Base-by-base conservation (phyloP, 2,329 filamentous ascomycete genomes). In the Aspergillus fructus region DNA sequence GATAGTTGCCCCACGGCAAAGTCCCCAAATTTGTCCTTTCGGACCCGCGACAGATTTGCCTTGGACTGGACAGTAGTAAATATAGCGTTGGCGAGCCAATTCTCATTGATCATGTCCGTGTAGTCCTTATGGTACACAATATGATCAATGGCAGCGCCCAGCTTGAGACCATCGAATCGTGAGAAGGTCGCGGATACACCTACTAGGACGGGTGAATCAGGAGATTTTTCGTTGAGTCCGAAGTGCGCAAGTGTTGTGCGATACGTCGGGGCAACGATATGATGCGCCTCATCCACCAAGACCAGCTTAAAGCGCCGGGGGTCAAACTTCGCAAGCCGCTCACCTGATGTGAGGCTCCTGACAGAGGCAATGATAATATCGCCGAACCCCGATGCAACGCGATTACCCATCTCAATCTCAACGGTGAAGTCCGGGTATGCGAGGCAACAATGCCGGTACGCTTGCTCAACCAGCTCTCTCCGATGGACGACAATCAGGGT, bases 321-420 rank as follows among this genome's bases (percentile, higher is more conserved):
- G 63, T 96, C 85, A 67, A 93, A 97, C 70, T 96, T 97, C 37
- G 74, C 70, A n/a, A 97, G 81, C 2, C 94, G 85, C 52, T 88
- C 84, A 12, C 85, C 84, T 5, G 90, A 96, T 7, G 82, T 85
- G 65, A 99, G 86, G 72, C 91, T 97, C 68, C 89, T 87, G 37
- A 99, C 83, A 34, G 93, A 97, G 45, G 93, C 94, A 51, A 99
- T 83, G 8, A 93, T 97, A 64, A 99, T 97, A 73, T 99, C 93
- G 55, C 93, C 93, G 1, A 78, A 74, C 6, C 93, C 93, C 3
- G 87, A 88, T 2, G 93, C 90, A 64, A 89, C 87, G 48, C 85
- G 78, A 45, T 83, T 84, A 34, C 89, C 92, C 92, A 97, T 96
- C 73, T 99, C 94, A 55, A 99, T 87, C 60, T 97, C 93, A 43